These are phyloP conservation scores for Moesziomyces aphidis DNA, from an alignment of 1,284 basidiomycete genomes.

Conservation along the genomic window DNA sequence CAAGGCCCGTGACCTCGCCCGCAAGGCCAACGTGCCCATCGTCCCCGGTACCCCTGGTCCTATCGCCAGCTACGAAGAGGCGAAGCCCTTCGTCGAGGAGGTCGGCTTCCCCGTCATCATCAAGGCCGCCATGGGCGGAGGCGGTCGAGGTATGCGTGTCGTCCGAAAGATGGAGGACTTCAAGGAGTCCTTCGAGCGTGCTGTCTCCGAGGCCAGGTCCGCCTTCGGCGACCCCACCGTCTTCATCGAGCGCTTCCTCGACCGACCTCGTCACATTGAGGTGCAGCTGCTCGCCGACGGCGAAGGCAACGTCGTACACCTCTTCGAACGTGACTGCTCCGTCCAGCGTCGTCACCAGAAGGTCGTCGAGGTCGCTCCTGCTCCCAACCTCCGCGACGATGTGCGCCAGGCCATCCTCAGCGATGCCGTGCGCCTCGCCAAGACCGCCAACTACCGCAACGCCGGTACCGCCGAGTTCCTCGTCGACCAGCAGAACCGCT, in stretches of 20 bases:
- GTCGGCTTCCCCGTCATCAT: slow-evolving; percentile 99
- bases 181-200: slow-evolving; percentile 90
- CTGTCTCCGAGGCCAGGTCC: slow-evolving; percentile 92
- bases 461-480: slow-evolving; percentile 99
- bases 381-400: slow-evolving; percentile 90
- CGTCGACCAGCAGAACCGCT: slow-evolving; percentile 90
- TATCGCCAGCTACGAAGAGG: slow-evolving; percentile 84
- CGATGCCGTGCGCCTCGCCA: slow-evolving; percentile 95
- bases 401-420: slow-evolving; percentile 96
- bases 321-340: slow-evolving; percentile 99
- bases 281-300: slow-evolving; percentile 99
- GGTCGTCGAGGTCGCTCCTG: slow-evolving; percentile 98
- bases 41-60: slow-evolving; percentile 97
- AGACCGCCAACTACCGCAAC: slow-evolving; percentile 97
- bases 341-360: slow-evolving; percentile 99
- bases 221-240: slow-evolving; percentile 97
- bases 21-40: slow-evolving; percentile 78
- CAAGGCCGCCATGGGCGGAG: slow-evolving; percentile 98
- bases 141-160: slow-evolving; percentile 83
- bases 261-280: slow-evolving; percentile 95
- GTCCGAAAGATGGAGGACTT: slow-evolving; percentile 86
- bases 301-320: slow-evolving; percentile 98
- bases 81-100: slow-evolving; percentile 85
- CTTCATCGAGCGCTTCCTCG: slow-evolving; percentile 99
- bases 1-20: slow-evolving; percentile 75